Conservation (phyloP, 1,284 basidiomycete genomes). For the Moesziomyces globuligerus region DNA sequence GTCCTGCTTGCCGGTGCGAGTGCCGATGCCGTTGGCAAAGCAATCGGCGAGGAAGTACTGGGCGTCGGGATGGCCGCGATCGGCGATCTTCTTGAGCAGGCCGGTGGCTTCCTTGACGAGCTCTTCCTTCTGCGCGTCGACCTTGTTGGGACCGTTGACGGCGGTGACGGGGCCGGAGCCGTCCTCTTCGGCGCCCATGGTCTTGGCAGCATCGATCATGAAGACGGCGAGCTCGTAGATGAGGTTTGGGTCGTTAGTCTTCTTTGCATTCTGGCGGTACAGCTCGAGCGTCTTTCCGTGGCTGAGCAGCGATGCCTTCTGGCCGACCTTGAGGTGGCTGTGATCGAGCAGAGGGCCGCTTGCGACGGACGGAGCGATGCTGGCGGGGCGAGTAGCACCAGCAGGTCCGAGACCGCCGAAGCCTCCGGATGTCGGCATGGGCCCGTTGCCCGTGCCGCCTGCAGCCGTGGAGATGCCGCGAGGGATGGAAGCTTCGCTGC, state of each 20-base stretch:
- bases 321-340: conserved; percentile 91
- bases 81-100: conserved; percentile 87
- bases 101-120: conserved; percentile 87
- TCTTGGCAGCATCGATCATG: conserved; percentile 84
- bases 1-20: conserved; percentile 82
- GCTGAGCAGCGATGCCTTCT: conserved; percentile 87
- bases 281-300: conserved; percentile 95
- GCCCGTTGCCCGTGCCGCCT: conserved; percentile 52
- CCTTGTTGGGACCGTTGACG: conserved; percentile 37
- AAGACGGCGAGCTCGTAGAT: conserved; percentile 99
- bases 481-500: conserved; percentile 19
- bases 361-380: conserved; percentile 54
- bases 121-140: conserved; percentile 69
- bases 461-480: conserved; percentile 55
- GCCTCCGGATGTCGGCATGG: conserved; percentile 42
- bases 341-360: conserved; percentile 77
- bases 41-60: conserved; percentile 98
- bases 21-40: conserved; percentile 95
- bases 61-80: conserved; percentile 89
- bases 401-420: conserved; percentile 45
- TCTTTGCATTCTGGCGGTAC: conserved; percentile 96
- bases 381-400: conserved; percentile 52
- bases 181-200: conserved; percentile 53
- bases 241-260: conserved; percentile 95
- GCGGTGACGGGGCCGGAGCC: conserved; percentile 20